These are phyloP conservation scores for Bidens hawaiensis DNA, from an alignment of 140 eudicot genomes.

Conservation along the genomic window DNA sequence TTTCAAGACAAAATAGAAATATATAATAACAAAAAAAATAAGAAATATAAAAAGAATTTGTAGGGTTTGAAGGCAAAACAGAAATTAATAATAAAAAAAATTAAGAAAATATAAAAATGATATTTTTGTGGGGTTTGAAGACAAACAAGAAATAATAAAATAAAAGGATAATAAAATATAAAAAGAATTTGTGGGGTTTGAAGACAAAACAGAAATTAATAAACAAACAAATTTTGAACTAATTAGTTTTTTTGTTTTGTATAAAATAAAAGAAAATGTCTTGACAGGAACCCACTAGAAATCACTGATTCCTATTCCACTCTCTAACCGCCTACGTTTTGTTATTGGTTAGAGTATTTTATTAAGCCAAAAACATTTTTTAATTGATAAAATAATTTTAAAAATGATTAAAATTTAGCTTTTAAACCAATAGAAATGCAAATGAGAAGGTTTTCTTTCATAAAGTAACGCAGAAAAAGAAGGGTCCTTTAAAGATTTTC, in stretches of 20 bases:
- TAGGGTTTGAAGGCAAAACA: conserved; percentile 26
- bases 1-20: no score
- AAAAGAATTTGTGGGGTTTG: conserved; percentile 26
- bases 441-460: conserved; percentile 36
- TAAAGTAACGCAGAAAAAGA: conserved; percentile 25
- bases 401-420: background rate
- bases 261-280: conserved; percentile 44
- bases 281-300: conserved; percentile 75
- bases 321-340: conserved; percentile 84
- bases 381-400: no score
- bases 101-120: no score
- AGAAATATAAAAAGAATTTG: conserved; percentile 23
- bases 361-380: background rate
- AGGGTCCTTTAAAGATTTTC: conserved; percentile 18
- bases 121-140: no score
- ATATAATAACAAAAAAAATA: no score
- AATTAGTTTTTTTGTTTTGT: conserved; percentile 3
- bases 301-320: conserved; percentile 71
- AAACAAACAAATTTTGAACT: background rate
- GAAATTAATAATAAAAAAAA: background rate
- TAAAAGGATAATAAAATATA: no score
- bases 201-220: conserved; percentile 15
- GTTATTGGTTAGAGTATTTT: conserved; percentile 40
- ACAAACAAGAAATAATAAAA: no score
- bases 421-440: conserved; percentile 26